These are phyloP conservation scores for Haplosporangium sp. DNA, from an alignment of 371 early-diverging fungal genomes.

Conservation along the genomic window DNA sequence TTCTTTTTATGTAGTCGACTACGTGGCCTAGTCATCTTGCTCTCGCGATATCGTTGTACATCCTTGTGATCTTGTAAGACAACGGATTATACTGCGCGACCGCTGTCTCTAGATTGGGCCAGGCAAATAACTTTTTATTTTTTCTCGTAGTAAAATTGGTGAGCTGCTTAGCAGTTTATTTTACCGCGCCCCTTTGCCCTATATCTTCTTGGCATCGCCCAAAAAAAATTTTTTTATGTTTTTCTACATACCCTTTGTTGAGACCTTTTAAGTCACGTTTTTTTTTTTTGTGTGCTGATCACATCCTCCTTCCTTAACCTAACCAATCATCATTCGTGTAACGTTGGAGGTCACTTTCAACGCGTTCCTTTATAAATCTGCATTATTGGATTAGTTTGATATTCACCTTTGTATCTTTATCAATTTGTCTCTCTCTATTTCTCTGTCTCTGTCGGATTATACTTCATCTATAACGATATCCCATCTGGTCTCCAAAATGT, in stretches of 20 bases:
- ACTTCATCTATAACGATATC: no score
- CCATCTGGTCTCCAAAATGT: background rate
- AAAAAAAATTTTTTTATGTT: no score
- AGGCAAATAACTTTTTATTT: background rate
- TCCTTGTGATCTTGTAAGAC: no score
- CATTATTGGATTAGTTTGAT: slow-evolving; percentile 2
- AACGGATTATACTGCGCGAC: no score
- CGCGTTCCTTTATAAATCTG: background rate
- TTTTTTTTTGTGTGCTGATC: background rate
- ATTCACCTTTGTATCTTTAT: slow-evolving; percentile 23
- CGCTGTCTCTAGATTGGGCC: no score
- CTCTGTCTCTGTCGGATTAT: background rate
- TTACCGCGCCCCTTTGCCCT: slow-evolving; percentile 14
- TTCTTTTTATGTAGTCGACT: no score
- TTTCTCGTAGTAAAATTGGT: background rate
- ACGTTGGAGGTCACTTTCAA: background rate
- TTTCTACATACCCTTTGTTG: background rate
- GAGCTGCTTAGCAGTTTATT: background rate
- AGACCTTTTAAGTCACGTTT: no score
- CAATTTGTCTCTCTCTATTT: slow-evolving; percentile 1
- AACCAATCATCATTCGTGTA: no score
- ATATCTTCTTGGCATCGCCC: background rate
- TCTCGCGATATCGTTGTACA: no score
- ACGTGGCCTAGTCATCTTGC: no score
- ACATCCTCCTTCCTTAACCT: background rate